Evolutionary conservation across 176 grass and related monocot genomes (phyloP), one percentile per base, ranked within the genome.

Genomic region (Carex littledalei): DNA sequence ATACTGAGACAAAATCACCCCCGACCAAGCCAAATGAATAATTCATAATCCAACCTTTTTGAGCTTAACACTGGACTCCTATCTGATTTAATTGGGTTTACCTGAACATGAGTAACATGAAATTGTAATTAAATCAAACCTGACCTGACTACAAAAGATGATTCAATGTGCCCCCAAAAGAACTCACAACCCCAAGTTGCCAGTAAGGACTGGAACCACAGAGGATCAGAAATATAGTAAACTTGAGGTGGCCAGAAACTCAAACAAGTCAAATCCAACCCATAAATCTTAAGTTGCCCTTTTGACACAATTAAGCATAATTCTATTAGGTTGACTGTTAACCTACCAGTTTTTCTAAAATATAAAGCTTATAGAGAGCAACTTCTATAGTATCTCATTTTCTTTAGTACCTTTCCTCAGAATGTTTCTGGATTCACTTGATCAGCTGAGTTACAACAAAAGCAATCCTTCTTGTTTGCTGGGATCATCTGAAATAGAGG

Each of bases 361-460:
- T 56, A 56, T 4, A 31, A 78, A 55, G 49, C 24, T 55, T 78
- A 78, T 78, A 56, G 12, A 32, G 13, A 53, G 84, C 3, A 58
- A 81, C 6, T 84, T 32, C 31, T 63, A 72, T 81, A 63, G 55
- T 43, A 62, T 32, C 79, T 81, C 39, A 81, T 63, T 49, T 53
- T 76, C 21, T 80, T n/a, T n/a, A n/a, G n/a, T n/a, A n/a, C n/a
- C 24, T 32, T 81, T 81, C 60, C 79, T 68, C 91, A 99, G 96
- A 89, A 95, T 99, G 85, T 99, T 99, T 89, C 85, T 87, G 8
- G 93, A 99, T 94, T 99, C 93, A 7, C 93, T 99, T 88, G 93
- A 99, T 86, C 91, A 81, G 60, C 86, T 92, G 67, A 95, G 92
- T 80, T 78, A 81, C 39, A 95, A 90, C 15, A 80, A 16, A 54